phyloP scores from a whole-genome alignment of 2,329 filamentous ascomycete genomes.

The Cladosporium halotolerans region DNA sequence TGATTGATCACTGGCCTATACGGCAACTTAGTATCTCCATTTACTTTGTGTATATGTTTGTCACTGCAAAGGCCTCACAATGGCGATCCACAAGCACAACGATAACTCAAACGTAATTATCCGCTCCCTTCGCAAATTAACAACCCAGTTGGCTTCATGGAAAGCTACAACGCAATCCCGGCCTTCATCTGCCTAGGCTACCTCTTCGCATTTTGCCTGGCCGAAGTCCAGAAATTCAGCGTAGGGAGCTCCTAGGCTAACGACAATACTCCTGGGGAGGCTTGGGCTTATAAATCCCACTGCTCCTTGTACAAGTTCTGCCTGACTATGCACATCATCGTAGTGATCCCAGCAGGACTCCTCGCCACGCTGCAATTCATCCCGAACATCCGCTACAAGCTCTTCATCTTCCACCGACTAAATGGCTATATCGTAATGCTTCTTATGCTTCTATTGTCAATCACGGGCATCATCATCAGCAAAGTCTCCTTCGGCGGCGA shows the following conservation, averaged over 20 bases:
- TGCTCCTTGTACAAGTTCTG: slow-evolving; percentile 21
- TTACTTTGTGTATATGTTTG: too few species aligned
- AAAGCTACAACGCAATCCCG: slow-evolving; percentile 51
- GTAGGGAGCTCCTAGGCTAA: slow-evolving; percentile 23
- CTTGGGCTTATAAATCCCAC: slow-evolving; percentile 23
- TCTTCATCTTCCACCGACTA: slow-evolving; percentile 50
- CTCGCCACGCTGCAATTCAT: slow-evolving; percentile 36
- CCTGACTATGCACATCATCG: slow-evolving; percentile 38
- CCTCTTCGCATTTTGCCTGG: slow-evolving; percentile 42
- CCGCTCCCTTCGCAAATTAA: slow-evolving; percentile 27
- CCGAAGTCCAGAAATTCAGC: slow-evolving; percentile 44
- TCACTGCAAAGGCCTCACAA: neutral
- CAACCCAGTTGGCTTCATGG: slow-evolving; percentile 47
- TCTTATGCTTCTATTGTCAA: slow-evolving; percentile 41
- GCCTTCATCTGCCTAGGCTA: slow-evolving; percentile 9
- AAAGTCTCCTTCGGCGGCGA: slow-evolving; percentile 51
- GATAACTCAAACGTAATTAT: slow-evolving; percentile 9
- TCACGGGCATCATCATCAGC: slow-evolving; percentile 48
- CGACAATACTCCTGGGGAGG: neutral
- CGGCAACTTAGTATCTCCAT: too few species aligned
- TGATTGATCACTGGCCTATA: too few species aligned
- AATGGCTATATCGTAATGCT: slow-evolving; percentile 51
- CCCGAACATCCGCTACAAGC: slow-evolving; percentile 39
- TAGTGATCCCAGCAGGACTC: slow-evolving; percentile 32
- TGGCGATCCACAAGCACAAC: slow-evolving; percentile 8